A percentile compares a stretch with the other conserved stretches of the same genome.
Evolutionary conservation across 345 rosid species (phyloP).

Genomic region (Gossypium bickii): DNA sequence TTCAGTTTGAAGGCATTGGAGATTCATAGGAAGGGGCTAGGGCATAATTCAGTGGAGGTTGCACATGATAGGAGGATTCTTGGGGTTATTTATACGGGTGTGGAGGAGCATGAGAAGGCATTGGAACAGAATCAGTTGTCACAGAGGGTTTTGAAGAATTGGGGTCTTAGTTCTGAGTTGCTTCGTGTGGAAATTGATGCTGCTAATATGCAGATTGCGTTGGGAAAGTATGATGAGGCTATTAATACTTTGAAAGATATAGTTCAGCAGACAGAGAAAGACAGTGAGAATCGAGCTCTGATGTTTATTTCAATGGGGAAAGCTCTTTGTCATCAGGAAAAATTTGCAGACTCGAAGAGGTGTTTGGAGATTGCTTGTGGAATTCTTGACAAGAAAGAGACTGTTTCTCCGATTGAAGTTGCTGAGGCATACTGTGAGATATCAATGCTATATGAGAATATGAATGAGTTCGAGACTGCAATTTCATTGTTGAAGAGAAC

Average conservation of each 20-base stretch:
- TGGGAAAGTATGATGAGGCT: constrained; percentile 74
- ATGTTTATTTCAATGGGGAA: constrained; percentile 85
- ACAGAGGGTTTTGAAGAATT: constrained; percentile 64
- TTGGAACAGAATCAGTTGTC: constrained; percentile 77
- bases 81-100: constrained; percentile 80
- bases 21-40: constrained; percentile 63
- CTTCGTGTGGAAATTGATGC: constrained; percentile 77
- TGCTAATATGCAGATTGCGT: constrained; percentile 80
- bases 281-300: constrained; percentile 64
- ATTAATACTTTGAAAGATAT: constrained; percentile 56
- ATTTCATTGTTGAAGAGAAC: constrained; percentile 73
- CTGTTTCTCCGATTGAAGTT: constrained; percentile 56
- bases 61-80: constrained; percentile 80
- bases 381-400: constrained; percentile 73
- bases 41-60: constrained; percentile 78
- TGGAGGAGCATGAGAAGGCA: constrained; percentile 85
- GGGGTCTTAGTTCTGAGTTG: constrained; percentile 76
- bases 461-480: constrained; percentile 80
- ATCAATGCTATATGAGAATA: constrained; percentile 80
- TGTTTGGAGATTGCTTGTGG: constrained; percentile 78
- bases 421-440: constrained; percentile 91
- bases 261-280: constrained; percentile 67
- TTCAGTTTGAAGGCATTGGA: constrained; percentile 66
- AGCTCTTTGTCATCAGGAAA: constrained; percentile 60
- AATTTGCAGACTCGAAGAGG: constrained; percentile 59